phyloP scores from a whole-genome alignment of 2,329 filamentous ascomycete genomes.

The Pseudogymnoascus pannorum region DNA sequence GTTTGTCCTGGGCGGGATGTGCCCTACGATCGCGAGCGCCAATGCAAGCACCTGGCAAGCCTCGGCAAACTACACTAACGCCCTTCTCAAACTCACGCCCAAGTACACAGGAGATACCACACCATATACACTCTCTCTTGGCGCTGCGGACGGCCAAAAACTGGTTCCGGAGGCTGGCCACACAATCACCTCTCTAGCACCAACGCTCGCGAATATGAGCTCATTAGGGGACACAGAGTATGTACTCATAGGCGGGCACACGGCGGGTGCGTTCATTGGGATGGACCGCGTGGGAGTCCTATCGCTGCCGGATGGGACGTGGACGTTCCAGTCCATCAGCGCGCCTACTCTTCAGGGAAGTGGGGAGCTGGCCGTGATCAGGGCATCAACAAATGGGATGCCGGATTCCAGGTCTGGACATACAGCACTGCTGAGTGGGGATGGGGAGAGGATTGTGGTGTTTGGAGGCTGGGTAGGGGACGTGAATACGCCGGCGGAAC shows the following conservation, averaged over 20 bases:
- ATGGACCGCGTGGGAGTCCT: conserved; percentile 88
- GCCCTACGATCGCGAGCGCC: conserved; percentile 45
- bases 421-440: conserved; percentile 70
- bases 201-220: conserved; percentile 62
- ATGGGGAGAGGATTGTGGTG: conserved; percentile 70
- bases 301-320: conserved; percentile 76
- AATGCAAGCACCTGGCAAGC: conserved; percentile 53
- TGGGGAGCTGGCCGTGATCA: conserved; percentile 44
- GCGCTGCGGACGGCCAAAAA: conserved; percentile 46
- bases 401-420: conserved; percentile 85
- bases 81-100: conserved; percentile 63
- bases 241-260: conserved; percentile 80
- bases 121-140: conserved; percentile 38
- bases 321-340: conserved; percentile 69
- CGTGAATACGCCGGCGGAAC: conserved; percentile 64
- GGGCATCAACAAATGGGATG: conserved; percentile 21
- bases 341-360: conserved; percentile 33
- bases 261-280: conserved; percentile 76
- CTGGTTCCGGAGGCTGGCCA: conserved; percentile 83
- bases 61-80: conserved; percentile 68
- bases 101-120: conserved; percentile 29
- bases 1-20: conserved; percentile 78
- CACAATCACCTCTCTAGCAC: conserved; percentile 65
- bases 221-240: conserved; percentile 61
- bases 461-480: conserved; percentile 92